phyloP scores from a whole-genome alignment of 169 alveolate species.

The Cryptosporidium bovis region DNA sequence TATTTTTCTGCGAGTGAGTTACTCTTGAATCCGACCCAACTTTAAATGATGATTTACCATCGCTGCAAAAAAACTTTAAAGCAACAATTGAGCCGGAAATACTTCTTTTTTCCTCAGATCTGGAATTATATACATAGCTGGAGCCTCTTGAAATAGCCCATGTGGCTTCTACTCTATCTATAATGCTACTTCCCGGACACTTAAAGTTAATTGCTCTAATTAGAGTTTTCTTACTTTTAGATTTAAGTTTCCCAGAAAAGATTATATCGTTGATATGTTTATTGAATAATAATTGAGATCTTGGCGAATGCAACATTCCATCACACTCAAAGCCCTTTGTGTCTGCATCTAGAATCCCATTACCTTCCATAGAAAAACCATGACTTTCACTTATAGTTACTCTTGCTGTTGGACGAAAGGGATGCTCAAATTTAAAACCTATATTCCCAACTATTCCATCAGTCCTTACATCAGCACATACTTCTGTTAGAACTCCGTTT shows the following conservation, averaged over 20 bases:
- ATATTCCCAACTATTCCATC: slow-evolving; percentile 40
- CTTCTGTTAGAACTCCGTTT: slow-evolving; percentile 54
- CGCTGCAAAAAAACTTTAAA: slow-evolving; percentile 65
- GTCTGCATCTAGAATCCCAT: slow-evolving; percentile 54
- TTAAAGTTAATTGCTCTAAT: slow-evolving; percentile 52
- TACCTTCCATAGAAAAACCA: slow-evolving; percentile 50
- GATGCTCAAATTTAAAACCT: slow-evolving; percentile 43
- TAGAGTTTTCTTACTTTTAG: slow-evolving; percentile 52
- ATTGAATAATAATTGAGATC: slow-evolving; percentile 49
- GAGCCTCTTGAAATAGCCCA: slow-evolving; percentile 39
- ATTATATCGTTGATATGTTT: slow-evolving; percentile 54
- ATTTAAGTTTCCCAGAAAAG: slow-evolving; percentile 26
- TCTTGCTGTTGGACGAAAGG: slow-evolving; percentile 44
- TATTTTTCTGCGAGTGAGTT: slow-evolving; percentile 47
- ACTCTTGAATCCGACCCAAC: slow-evolving; percentile 66
- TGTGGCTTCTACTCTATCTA: slow-evolving; percentile 60
- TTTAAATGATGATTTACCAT: slow-evolving; percentile 50
- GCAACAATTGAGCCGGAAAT: slow-evolving; percentile 64
- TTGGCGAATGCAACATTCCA: slow-evolving; percentile 63
- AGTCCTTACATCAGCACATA: slow-evolving; percentile 29
- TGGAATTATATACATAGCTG: background rate
- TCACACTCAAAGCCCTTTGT: slow-evolving; percentile 32
- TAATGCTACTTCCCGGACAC: slow-evolving; percentile 67
- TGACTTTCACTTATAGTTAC: slow-evolving; percentile 6
- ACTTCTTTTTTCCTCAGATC: background rate